phyloP scores from a whole-genome alignment of 805 yeast genomes.

The Soucietia sequanensis region DNA sequence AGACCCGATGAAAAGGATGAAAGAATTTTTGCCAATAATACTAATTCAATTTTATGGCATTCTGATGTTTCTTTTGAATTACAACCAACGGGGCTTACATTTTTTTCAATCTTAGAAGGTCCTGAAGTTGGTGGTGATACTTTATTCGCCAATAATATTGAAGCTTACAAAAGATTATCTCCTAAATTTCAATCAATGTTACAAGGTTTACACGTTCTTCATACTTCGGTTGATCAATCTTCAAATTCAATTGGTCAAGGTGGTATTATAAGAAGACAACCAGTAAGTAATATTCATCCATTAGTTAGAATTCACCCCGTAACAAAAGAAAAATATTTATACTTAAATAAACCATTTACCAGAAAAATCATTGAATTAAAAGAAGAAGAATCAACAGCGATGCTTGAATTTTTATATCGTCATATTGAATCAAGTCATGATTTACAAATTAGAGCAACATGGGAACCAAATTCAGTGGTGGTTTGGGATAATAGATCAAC shows the following conservation, averaged over 20 bases:
- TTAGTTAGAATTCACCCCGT: constrained; percentile 73
- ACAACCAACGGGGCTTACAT: constrained; percentile 71
- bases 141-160: constrained; percentile 67
- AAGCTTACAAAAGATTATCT: constrained; percentile 70
- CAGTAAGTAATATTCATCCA: constrained; percentile 66
- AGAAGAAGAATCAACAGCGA: constrained; percentile 63
- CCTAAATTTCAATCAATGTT: constrained; percentile 60
- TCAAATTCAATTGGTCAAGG: constrained; percentile 52
- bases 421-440: constrained; percentile 56
- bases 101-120: constrained; percentile 60
- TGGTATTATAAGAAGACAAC: constrained; percentile 63
- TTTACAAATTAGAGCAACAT: constrained; percentile 65
- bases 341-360: constrained; percentile 59
- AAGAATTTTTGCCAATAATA: constrained; percentile 31
- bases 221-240: constrained; percentile 73
- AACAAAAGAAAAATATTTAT: constrained; percentile 58
- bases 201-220: constrained; percentile 62
- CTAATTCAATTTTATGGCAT: constrained; percentile 56
- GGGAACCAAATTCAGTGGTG: constrained; percentile 71
- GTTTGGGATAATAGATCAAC: constrained; percentile 79
- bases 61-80: constrained; percentile 73
- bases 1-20: constrained; percentile 40
- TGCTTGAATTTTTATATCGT: constrained; percentile 55
- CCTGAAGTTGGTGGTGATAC: constrained; percentile 74
- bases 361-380: constrained; percentile 70